Evolutionary conservation across 345 rosid species (phyloP).

Genomic region (Arabis alpina): DNA sequence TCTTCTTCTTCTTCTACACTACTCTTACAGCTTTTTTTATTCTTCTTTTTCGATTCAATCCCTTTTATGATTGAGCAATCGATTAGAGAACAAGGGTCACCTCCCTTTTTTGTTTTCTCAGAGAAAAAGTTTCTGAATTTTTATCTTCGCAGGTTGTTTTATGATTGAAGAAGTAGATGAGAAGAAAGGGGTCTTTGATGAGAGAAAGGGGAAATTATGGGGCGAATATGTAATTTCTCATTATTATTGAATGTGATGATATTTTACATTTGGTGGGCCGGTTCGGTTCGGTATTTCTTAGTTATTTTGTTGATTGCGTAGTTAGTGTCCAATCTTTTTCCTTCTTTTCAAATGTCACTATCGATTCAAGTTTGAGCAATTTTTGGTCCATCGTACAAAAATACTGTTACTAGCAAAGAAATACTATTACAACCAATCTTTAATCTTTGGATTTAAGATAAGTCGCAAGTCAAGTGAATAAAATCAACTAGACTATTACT

Average conservation of each 20-base stretch:
- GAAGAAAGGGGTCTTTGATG: constrained; percentile 9
- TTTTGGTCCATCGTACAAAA: not conserved
- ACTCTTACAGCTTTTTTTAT: no score
- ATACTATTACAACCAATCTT: constrained; percentile 10
- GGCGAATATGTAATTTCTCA: not conserved
- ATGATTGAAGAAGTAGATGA: constrained; percentile 21
- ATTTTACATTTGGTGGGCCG: constrained; percentile 21
- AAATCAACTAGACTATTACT: no score
- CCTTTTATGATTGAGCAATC: constrained; percentile 40
- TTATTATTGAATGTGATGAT: not conserved
- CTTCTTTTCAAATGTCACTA: constrained; percentile 38
- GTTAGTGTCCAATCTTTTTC: constrained; percentile 41
- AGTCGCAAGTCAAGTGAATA: no score
- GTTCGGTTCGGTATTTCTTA: constrained; percentile 5
- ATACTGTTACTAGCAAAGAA: not conserved
- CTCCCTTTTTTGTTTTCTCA: constrained; percentile 8
- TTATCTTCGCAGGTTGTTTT: constrained; percentile 31
- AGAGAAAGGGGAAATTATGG: not conserved
- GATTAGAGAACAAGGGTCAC: constrained; percentile 35
- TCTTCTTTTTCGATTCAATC: constrained; percentile 17
- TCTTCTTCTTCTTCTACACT: constrained; percentile 26
- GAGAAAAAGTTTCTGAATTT: constrained; percentile 20
- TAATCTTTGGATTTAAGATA: no score
- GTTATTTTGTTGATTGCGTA: constrained; percentile 13
- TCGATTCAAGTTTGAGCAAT: not conserved